phyloP scores from a whole-genome alignment of 345 rosid species.

The Hypericum androsaemum region DNA sequence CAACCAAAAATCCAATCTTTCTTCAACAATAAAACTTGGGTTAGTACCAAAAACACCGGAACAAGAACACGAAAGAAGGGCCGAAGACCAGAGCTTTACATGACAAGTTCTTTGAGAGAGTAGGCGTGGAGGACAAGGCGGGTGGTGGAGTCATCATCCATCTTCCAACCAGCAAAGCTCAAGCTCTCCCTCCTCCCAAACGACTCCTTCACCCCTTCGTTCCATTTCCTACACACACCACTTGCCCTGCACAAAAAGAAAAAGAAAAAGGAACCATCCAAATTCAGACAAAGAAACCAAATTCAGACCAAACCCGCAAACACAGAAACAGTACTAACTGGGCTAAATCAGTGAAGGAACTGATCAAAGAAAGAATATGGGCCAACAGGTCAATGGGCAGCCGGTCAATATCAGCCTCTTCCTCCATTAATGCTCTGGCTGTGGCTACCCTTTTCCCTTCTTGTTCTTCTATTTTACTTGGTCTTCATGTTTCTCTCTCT shows the following conservation, averaged over 20 bases:
- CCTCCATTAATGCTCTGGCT: constrained; percentile 21
- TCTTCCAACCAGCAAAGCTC: constrained; percentile 75
- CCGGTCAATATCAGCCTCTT: constrained; percentile 61
- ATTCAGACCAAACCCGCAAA: not conserved
- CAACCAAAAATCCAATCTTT: not conserved
- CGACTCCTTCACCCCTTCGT: constrained; percentile 70
- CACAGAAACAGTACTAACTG: constrained; percentile 32
- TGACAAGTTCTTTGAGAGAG: constrained; percentile 80
- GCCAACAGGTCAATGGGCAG: constrained; percentile 70
- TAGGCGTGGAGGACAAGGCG: constrained; percentile 64
- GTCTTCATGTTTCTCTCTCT: too few relatives aligned
- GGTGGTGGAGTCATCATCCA: constrained; percentile 72
- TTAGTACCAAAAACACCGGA: not conserved
- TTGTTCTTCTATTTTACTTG: too few relatives aligned
- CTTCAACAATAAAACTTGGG: not conserved
- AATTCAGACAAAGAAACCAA: not conserved
- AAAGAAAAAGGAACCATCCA: not conserved
- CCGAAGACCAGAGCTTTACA: constrained; percentile 29
- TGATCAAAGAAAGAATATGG: constrained; percentile 42
- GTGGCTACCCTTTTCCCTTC: not conserved
- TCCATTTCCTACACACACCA: constrained; percentile 83
- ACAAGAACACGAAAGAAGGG: not conserved
- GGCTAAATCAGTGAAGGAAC: constrained; percentile 82
- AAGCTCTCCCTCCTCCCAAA: constrained; percentile 50
- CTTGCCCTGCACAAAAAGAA: constrained; percentile 41